phyloP scores from a whole-genome alignment of 495 filamentous ascomycete genomes.

The Mytilinidion resinicola region DNA sequence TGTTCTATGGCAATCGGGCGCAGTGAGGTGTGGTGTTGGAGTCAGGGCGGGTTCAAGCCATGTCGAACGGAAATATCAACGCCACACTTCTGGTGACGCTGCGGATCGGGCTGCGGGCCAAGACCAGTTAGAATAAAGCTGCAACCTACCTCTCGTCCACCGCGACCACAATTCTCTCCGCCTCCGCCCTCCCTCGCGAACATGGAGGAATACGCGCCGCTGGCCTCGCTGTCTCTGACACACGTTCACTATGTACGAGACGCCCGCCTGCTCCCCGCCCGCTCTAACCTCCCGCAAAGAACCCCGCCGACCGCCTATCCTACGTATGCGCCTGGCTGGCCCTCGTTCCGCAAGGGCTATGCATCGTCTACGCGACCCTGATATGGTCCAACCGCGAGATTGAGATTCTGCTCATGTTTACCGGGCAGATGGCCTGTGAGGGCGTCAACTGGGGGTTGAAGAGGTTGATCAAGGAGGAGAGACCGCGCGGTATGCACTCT shows the following conservation, averaged over 20 bases:
- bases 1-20: too few relatives aligned
- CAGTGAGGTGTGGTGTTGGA: too few relatives aligned
- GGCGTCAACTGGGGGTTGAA: constrained; percentile 89
- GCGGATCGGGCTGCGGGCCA: too few relatives aligned
- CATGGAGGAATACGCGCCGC: constrained; percentile 50
- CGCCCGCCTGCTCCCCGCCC: background rate
- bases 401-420: constrained; percentile 86
- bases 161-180: too few relatives aligned
- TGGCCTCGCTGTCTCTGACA: constrained; percentile 87
- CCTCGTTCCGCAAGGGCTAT: constrained; percentile 84
- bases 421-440: constrained; percentile 87
- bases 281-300: constrained; percentile 45
- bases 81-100: too few relatives aligned
- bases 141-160: too few relatives aligned
- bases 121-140: too few relatives aligned
- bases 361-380: constrained; percentile 80
- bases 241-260: constrained; percentile 89
- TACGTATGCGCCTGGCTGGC: constrained; percentile 88
- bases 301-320: constrained; percentile 78
- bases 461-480: constrained; percentile 82
- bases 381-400: constrained; percentile 85
- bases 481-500: constrained; percentile 52
- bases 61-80: too few relatives aligned
- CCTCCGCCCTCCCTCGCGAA: background rate
- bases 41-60: too few relatives aligned